A percentile compares a stretch with the other conserved stretches of the same genome.
phyloP scores from a whole-genome alignment of 2,329 filamentous ascomycete species.

The Aspergillus sp. region DNA sequence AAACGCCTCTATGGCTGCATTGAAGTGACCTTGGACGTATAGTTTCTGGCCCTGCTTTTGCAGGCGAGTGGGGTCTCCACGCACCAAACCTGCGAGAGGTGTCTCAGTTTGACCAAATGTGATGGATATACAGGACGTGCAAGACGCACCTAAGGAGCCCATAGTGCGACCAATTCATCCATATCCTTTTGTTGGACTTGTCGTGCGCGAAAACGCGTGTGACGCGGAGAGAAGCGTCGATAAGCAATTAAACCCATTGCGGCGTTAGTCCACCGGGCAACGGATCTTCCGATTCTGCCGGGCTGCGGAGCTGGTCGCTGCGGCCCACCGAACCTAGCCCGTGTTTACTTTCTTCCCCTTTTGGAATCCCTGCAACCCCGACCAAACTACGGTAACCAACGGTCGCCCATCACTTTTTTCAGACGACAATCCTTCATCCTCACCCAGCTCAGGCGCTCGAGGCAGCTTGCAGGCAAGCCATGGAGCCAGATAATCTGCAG shows the following conservation, averaged over 20 bases:
- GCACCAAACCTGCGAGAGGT: slow-evolving; percentile 8
- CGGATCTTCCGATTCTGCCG: slow-evolving; percentile 10
- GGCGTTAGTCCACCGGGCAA: slow-evolving; percentile 13
- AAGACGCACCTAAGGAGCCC: slow-evolving; percentile 13
- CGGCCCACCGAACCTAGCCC: slow-evolving; percentile 15
- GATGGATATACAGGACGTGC: neutral
- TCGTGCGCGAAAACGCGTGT: neutral
- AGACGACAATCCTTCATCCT: neutral
- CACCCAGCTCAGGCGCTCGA: slow-evolving; percentile 2
- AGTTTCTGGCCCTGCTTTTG: slow-evolving; percentile 42
- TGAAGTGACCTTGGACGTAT: slow-evolving; percentile 44
- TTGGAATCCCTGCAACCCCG: slow-evolving; percentile 24
- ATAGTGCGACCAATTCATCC: neutral
- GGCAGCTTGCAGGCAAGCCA: slow-evolving; percentile 31
- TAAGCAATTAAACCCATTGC: neutral
- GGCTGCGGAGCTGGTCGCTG: slow-evolving; percentile 21
- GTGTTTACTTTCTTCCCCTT: slow-evolving; percentile 47
- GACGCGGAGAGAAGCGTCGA: neutral
- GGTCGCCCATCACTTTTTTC: neutral
- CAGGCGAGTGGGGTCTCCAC: slow-evolving; percentile 19
- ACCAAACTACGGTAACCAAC: slow-evolving; percentile 10
- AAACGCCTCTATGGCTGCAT: slow-evolving; percentile 43
- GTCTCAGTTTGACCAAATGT: neutral
- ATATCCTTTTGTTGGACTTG: neutral
- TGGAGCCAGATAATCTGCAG: slow-evolving; percentile 52